A percentile compares a stretch with the other conserved stretches of the same genome.
phyloP scores from a whole-genome alignment of 202 grass and related monocot species.

The Hordeum pubiflorum region DNA sequence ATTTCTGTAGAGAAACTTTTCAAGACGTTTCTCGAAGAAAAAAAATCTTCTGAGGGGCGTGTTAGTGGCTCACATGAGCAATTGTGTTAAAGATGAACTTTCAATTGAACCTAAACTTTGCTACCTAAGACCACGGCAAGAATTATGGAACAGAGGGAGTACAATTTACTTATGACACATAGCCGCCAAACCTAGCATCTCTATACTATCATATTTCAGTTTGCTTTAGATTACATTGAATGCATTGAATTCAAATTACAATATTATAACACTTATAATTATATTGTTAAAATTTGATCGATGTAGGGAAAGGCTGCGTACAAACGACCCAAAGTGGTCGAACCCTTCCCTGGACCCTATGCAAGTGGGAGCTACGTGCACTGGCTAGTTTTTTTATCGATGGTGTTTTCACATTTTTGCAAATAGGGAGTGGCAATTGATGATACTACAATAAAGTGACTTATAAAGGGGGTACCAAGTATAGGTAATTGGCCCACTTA shows the following conservation, averaged over 20 bases:
- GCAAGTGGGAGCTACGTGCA: no score
- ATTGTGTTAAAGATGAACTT: background rate
- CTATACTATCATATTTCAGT: background rate
- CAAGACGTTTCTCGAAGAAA: background rate
- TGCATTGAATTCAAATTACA: background rate
- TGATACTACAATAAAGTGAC: background rate
- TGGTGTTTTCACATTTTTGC: background rate
- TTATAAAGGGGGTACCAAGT: background rate
- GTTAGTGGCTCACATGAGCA: background rate
- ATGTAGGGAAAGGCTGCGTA: background rate
- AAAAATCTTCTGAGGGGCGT: background rate
- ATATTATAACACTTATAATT: background rate
- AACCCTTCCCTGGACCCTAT: no score
- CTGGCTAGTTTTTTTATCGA: no score
- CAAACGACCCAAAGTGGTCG: no score
- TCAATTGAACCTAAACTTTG: background rate
- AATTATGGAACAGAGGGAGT: background rate
- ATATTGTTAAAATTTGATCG: background rate
- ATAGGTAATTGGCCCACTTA: slow-evolving; percentile 37
- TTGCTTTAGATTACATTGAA: background rate
- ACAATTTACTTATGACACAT: background rate
- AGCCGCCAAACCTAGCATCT: background rate
- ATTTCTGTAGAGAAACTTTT: background rate
- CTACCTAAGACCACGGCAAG: background rate
- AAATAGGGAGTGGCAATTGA: background rate